Conservation (phyloP, 495 filamentous ascomycete genomes). For the Pyronema omphalodes region DNA sequence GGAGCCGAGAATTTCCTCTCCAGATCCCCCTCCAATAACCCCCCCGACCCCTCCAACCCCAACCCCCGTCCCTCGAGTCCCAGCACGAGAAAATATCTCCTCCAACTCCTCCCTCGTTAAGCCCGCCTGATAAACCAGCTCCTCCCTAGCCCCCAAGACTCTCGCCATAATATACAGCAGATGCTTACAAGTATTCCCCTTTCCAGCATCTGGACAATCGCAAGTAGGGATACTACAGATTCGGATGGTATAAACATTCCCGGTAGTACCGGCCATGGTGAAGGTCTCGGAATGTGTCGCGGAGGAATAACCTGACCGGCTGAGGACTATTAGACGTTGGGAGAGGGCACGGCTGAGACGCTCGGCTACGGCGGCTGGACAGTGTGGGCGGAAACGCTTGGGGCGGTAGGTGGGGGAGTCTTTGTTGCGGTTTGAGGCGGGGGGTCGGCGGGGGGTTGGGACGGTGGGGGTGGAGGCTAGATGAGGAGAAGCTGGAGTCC, state of each 20-base stretch:
- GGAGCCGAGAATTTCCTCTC: slow-evolving; percentile 5
- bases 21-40: slow-evolving; percentile 27
- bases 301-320: not conserved
- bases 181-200: slow-evolving; percentile 52
- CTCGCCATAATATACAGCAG: slow-evolving; percentile 43
- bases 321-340: not conserved
- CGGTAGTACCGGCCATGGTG: slow-evolving; percentile 42
- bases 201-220: slow-evolving; percentile 36
- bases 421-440: not conserved
- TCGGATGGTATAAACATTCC: slow-evolving; percentile 42
- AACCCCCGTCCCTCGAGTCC: slow-evolving; percentile 24
- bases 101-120: slow-evolving; percentile 22
- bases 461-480: not conserved
- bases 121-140: slow-evolving; percentile 48
- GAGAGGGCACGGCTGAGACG: not conserved
- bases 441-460: not conserved
- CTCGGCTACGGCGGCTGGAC: not conserved
- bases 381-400: not conserved
- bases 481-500: not conserved
- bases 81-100: slow-evolving; percentile 20
- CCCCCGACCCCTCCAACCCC: too few relatives aligned
- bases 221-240: slow-evolving; percentile 38
- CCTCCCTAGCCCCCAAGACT: slow-evolving; percentile 37
- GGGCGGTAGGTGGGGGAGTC: not conserved
- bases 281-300: slow-evolving; percentile 29